phyloP scores from a whole-genome alignment of 2,329 filamentous ascomycete species.

The Colletotrichum incanum region DNA sequence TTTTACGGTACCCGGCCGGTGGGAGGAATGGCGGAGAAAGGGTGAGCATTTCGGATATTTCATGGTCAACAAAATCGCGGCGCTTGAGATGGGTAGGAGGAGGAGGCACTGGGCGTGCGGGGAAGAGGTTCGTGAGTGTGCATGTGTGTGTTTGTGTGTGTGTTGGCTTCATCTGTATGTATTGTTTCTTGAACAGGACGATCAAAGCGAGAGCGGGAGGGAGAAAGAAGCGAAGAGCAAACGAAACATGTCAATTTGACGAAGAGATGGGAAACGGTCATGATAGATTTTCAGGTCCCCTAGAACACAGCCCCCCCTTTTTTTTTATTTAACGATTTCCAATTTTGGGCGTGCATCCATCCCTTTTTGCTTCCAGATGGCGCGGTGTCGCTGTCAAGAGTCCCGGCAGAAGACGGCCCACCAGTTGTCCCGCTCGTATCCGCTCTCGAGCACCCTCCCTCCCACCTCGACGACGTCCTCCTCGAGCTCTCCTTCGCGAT shows the following conservation, averaged over 20 bases:
- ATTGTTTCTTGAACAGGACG: constrained; percentile 2
- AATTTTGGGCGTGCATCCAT: not conserved
- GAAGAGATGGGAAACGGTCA: constrained; percentile 41
- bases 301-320: constrained; percentile 19
- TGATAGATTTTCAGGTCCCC: constrained; percentile 41
- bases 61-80: not conserved
- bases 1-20: constrained; percentile 39
- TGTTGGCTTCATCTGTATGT: constrained; percentile 20
- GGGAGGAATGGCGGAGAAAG: not conserved
- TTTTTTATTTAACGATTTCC: not conserved
- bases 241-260: constrained; percentile 22
- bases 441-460: constrained; percentile 81
- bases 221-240: not conserved
- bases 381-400: constrained; percentile 5
- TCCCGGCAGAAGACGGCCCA: constrained; percentile 78
- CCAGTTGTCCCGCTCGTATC: constrained; percentile 99
- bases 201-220: not conserved
- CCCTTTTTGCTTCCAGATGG: not conserved
- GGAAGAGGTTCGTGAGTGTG: not conserved
- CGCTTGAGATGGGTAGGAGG: not conserved
- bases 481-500: constrained; percentile 88
- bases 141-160: not conserved
- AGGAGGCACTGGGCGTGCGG: not conserved
- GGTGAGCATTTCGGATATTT: not conserved
- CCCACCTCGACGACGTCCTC: constrained; percentile 82